Base-by-base conservation (phyloP, 2,329 filamentous ascomycete species). In the Coniochaeta pulveracea region DNA sequence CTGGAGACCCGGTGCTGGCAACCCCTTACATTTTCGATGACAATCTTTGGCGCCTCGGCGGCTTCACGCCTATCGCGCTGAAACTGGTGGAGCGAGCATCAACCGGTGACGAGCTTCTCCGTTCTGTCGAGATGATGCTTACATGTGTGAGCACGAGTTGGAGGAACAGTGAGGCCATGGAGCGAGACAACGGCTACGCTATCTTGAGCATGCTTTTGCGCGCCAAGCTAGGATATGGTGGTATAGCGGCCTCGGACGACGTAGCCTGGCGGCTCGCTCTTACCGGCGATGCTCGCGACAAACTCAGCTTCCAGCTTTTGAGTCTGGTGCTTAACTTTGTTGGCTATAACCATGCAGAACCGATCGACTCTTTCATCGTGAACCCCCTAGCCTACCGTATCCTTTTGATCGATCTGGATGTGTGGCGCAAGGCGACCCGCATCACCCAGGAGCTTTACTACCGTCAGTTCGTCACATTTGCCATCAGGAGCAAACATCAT, bases 131-230 rank as follows among this genome's bases (percentile, higher is more conserved):
- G 47, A 81, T 93, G 47, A 65, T 94, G 17, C 86, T 95, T 40
- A 76, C 83, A 42, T 85, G 84, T 39, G 82, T 95, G 32, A 80
- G 83, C 43, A 80, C 83, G 42, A 96, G 83, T 51, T 98, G 93
- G 91, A 75, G 91, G 42, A 96, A 96, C 44, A 96, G 91, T 44
- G 93, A 98, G 53, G 88, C 91, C 17, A 95, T 98, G 82, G 91
- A 98, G 55, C 79, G 84, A 47, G 86, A 93, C 38, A 91, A 93
- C 44, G 93, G 89, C 0, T 98, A 95, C 51, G 81, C 84, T 17
- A 83, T 96, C 22, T 61, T 98, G 33, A 82, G 82, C 25, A 76
- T 86, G 55, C 67, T 96, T 12, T 59, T 98, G 16, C 78, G 85
- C 35, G 82, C 84, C 35, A 95, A 94, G 52, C 64, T 94, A 19